Base-by-base conservation (phyloP, 2,329 filamentous ascomycete genomes). In the Penicillium occitanis region DNA sequence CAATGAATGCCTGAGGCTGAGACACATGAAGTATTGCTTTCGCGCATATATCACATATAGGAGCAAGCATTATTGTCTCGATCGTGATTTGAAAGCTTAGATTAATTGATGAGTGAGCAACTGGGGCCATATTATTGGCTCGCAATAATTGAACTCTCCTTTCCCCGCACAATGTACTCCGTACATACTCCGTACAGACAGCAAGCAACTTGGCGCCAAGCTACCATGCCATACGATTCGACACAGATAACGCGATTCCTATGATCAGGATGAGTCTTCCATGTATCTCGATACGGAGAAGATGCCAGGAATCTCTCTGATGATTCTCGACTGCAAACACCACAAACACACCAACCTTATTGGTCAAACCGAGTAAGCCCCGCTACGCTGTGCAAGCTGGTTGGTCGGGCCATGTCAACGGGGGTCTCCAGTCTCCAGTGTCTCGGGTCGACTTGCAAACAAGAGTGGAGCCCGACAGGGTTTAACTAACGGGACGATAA, bases 401-500 rank as follows among this genome's bases (percentile, higher is more conserved):
- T 55, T 55, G 14, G 51, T 17, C 28, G 1, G 17, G 28, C 17
- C 28, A n/a, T 53, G 2, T 51, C 50, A 53, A 33, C 7, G 17
- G 46, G 46, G 51, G 14, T 25, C 55, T 28, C 33, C 55, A 58
- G 55, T 63, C 48, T 44, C 61, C 61, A 63, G 61, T 63, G 48
- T 48, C 37, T 35, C 51, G 62, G 62, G 62, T 64, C 62, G 51
- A 63, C 61, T 55, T 57, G 61, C 50, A 63, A 63, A 13, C 4
- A 33, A 5, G n/a, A 28, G 61, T 63, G 61, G 46, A 57, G 53
- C 53, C 53, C 53, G 30, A 37, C 6, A 57, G 51, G 51, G 51
- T 57, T 57, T 10, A 57, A 0, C 30, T 35, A 25, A 35, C 30
- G 53, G 53, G 53, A 58, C 53, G 51, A 14, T 59, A 25, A 59